Percentiles rank a stretch among this genome's conserved stretches.
These are phyloP conservation scores for Blastocystis sp. DNA, from an alignment of 352 stramenopile species.

Conservation along the genomic window DNA sequence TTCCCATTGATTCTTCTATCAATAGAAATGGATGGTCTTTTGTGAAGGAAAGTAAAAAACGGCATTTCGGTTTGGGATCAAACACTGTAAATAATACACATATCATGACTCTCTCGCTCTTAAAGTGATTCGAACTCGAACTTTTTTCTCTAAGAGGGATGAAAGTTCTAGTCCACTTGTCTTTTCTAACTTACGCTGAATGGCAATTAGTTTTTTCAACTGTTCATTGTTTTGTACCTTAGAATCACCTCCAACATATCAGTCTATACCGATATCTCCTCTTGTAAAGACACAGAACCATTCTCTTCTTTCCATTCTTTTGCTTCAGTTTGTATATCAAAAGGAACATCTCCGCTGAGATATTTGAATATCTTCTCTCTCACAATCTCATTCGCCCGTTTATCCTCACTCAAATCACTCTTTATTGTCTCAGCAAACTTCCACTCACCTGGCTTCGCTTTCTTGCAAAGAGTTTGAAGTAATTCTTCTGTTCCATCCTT, in stretches of 20 bases:
- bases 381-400: slow-evolving; percentile 40
- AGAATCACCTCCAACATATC: neutral
- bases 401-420: neutral
- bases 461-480: slow-evolving; percentile 13
- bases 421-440: neutral
- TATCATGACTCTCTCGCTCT: neutral
- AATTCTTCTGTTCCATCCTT: slow-evolving; percentile 49
- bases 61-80: neutral
- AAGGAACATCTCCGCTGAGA: slow-evolving; percentile 18
- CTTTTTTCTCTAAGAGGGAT: neutral
- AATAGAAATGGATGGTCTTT: neutral
- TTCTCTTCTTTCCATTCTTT: neutral
- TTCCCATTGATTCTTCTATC: slow-evolving; percentile 5
- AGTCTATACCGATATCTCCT: neutral
- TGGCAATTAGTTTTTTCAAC: neutral
- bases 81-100: neutral
- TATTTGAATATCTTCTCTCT: slow-evolving; percentile 67
- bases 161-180: slow-evolving; percentile 15
- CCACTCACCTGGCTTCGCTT: slow-evolving; percentile 39
- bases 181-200: slow-evolving; percentile 34
- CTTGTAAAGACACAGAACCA: neutral
- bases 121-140: slow-evolving; percentile 6
- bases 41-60: neutral
- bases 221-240: neutral
- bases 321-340: neutral